Conservation (phyloP, 495 filamentous ascomycete genomes). For the Pseudoneurospora amorphoporcata region DNA sequence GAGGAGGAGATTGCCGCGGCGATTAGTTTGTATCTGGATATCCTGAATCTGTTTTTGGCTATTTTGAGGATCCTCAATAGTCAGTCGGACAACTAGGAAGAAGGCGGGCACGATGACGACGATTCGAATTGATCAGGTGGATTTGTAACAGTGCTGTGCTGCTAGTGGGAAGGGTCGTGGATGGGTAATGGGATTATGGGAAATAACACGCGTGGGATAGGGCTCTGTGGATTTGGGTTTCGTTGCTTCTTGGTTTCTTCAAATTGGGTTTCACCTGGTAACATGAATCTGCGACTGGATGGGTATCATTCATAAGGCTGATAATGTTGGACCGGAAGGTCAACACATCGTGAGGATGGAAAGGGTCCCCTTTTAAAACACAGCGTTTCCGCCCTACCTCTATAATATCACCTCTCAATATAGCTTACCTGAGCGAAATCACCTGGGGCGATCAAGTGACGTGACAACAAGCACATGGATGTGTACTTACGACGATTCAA, state of each 20-base stretch:
- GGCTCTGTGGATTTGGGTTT: neutral
- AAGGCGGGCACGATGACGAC: neutral
- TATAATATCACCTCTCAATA: neutral
- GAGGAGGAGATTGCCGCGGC: constrained; percentile 98
- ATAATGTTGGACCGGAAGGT: neutral
- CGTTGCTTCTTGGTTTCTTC: neutral
- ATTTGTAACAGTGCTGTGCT: neutral
- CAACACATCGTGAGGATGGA: neutral
- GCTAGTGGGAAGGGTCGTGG: neutral
- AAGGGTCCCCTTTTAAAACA: neutral
- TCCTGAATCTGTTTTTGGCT: constrained; percentile 92
- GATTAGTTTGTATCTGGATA: constrained; percentile 89
- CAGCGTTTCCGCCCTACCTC: neutral
- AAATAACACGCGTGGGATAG: neutral
- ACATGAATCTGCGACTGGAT: neutral
- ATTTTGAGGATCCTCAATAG: constrained; percentile 86
- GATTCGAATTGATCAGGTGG: neutral
- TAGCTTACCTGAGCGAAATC: neutral
- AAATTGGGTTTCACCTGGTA: neutral
- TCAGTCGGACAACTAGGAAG: constrained; percentile 66
- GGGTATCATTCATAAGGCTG: neutral
- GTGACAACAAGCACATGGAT: neutral
- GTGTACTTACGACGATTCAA: neutral
- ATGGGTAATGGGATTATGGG: neutral
- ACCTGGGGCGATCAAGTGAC: neutral